Evolutionary conservation across 306 rosid genomes (phyloP).

Genomic region (Cicer cuneatum): DNA sequence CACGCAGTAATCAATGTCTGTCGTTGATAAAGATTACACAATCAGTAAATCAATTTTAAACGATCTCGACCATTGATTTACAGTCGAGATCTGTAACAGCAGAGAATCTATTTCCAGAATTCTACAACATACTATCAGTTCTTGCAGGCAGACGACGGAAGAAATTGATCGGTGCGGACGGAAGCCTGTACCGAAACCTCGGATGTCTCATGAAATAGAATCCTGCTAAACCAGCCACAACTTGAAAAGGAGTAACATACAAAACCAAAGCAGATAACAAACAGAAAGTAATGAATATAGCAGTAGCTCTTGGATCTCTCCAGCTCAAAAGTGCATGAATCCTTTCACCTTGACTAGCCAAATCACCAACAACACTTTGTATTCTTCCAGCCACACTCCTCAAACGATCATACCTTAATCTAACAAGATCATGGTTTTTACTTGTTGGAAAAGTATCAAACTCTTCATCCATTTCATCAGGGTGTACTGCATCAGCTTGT

Average conservation of each 20-base stretch:
- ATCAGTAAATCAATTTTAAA: too few species aligned
- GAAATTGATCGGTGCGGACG: slow-evolving; percentile 50
- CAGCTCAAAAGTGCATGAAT: slow-evolving; percentile 56
- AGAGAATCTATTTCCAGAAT: not conserved
- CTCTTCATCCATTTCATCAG: slow-evolving; percentile 55
- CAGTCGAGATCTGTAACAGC: too few species aligned
- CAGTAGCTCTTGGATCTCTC: slow-evolving; percentile 59
- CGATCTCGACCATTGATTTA: too few species aligned
- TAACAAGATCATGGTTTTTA: slow-evolving; percentile 46
- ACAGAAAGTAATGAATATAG: slow-evolving; percentile 40
- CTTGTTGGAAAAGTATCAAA: slow-evolving; percentile 55
- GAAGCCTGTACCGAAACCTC: slow-evolving; percentile 47
- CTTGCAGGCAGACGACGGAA: slow-evolving; percentile 51
- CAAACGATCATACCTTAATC: slow-evolving; percentile 53
- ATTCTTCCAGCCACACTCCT: slow-evolving; percentile 45
- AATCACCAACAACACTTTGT: slow-evolving; percentile 48
- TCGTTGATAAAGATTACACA: too few species aligned
- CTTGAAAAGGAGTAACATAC: slow-evolving; percentile 51
- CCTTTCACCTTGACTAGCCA: slow-evolving; percentile 60
- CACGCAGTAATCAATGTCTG: too few species aligned
- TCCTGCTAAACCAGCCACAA: slow-evolving; percentile 45
- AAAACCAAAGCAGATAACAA: slow-evolving; percentile 33
- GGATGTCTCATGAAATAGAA: slow-evolving; percentile 54
- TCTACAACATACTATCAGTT: slow-evolving; percentile 52
- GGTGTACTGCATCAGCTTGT: slow-evolving; percentile 51